Evolutionary conservation across 768 basidiomycete species (phyloP).

Genomic region (Lanmaoa rubissima): DNA sequence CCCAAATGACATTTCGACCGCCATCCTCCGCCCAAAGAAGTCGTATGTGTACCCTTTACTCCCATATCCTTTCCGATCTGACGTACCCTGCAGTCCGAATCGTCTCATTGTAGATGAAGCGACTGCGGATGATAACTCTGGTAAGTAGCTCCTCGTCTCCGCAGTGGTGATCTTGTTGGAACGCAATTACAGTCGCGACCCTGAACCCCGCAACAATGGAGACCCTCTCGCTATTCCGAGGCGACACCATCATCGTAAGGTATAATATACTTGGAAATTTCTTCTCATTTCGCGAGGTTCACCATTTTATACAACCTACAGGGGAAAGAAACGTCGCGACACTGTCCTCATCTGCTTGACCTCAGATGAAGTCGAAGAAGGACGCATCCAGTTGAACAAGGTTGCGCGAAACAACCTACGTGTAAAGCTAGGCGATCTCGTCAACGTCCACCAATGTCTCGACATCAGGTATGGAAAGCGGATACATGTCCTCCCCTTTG

Average conservation of each 20-base stretch:
- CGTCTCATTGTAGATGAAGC: slow-evolving; percentile 97
- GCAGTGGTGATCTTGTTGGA: slow-evolving; percentile 16
- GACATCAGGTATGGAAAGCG: slow-evolving; percentile 99
- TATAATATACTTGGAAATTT: slow-evolving; percentile 34
- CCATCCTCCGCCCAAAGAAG: slow-evolving; percentile 96
- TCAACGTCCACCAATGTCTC: slow-evolving; percentile 91
- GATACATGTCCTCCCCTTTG: slow-evolving; percentile 94
- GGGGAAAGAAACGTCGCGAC: slow-evolving; percentile 96
- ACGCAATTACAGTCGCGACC: slow-evolving; percentile 66
- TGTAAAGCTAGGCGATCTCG: slow-evolving; percentile 95
- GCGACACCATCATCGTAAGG: slow-evolving; percentile 95
- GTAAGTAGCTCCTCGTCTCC: slow-evolving; percentile 39
- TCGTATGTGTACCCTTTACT: slow-evolving; percentile 60
- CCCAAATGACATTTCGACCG: slow-evolving; percentile 88
- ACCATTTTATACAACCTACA: slow-evolving; percentile 28
- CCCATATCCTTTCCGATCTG: slow-evolving; percentile 10
- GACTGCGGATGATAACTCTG: slow-evolving; percentile 93
- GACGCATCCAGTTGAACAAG: slow-evolving; percentile 98
- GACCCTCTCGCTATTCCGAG: slow-evolving; percentile 86
- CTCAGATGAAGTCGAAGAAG: slow-evolving; percentile 96
- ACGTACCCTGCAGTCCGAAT: slow-evolving; percentile 70
- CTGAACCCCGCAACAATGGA: slow-evolving; percentile 98
- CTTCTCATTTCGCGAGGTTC: background rate
- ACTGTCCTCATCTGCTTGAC: slow-evolving; percentile 96
- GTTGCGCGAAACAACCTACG: slow-evolving; percentile 99